phyloP scores from a whole-genome alignment of 2,329 filamentous ascomycete genomes.

The Tolypocladium album region DNA sequence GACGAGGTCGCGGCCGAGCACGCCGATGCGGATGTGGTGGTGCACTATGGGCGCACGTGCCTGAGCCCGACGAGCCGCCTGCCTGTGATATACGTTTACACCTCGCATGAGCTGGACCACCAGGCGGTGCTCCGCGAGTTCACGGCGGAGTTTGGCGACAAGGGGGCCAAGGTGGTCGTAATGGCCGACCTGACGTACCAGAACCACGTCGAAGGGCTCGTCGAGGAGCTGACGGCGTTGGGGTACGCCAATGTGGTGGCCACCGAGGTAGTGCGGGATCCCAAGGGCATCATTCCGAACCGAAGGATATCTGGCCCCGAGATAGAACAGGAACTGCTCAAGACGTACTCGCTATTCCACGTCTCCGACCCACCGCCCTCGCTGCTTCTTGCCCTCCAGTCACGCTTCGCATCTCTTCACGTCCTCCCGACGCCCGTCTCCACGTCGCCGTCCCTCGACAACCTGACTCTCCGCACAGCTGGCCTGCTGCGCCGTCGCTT shows the following conservation, averaged over 20 bases:
- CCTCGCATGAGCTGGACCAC: slow-evolving; percentile 56
- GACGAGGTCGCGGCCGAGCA: slow-evolving; percentile 96
- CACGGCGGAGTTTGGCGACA: slow-evolving; percentile 55
- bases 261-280: slow-evolving; percentile 67
- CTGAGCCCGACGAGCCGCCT: slow-evolving; percentile 80
- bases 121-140: slow-evolving; percentile 50
- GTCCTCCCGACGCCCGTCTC: slow-evolving; percentile 60
- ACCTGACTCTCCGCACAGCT: slow-evolving; percentile 32
- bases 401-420: slow-evolving; percentile 66
- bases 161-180: slow-evolving; percentile 55
- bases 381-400: slow-evolving; percentile 77
- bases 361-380: slow-evolving; percentile 71
- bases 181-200: slow-evolving; percentile 88
- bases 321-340: slow-evolving; percentile 35
- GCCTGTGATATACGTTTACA: slow-evolving; percentile 87
- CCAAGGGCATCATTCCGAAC: slow-evolving; percentile 74
- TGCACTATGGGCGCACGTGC: slow-evolving; percentile 90
- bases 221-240: slow-evolving; percentile 36
- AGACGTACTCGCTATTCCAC: slow-evolving; percentile 70
- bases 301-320: slow-evolving; percentile 46
- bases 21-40: slow-evolving; percentile 76
- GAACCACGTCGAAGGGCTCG: slow-evolving; percentile 55
- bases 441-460: slow-evolving; percentile 34
- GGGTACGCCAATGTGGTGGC: slow-evolving; percentile 64
- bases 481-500: slow-evolving; percentile 72